Evolutionary conservation across 2,329 filamentous ascomycete genomes (phyloP), one percentile per base, ranked within the genome.

Genomic region (Davidsoniella australis): DNA sequence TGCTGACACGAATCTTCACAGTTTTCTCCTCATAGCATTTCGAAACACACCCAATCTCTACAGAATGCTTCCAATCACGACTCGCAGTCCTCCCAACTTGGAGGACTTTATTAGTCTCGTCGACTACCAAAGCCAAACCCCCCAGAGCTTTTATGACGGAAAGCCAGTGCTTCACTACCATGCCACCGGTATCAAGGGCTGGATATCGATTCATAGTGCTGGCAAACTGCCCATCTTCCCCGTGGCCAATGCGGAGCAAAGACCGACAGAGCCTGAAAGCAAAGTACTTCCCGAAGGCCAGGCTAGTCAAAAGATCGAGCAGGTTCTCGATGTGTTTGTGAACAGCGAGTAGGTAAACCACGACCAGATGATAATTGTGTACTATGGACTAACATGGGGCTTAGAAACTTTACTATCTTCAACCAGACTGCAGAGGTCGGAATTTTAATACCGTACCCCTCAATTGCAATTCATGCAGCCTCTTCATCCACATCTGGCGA

Each of bases 401-500:
- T 9, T 40, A 67, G 60, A 33, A 58, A 57, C 56, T 68, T 88
- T 49, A 76, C 69, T 12, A 62, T 88, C 53, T 87, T 78, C 66
- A 80, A 78, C 55, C 62, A 66, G 10, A 61, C 70, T 3, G 71
- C 68, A 10, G 66, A 69, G 36, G 70, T 66, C 16, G 84, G 83
- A 54, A 64, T 85, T 41, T 71, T 76, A 39, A 82, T 88, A 55
- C 76, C 81, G 0, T 89, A 87, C 62, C 82, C 79, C 2, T 68
- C 75, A 53, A 83, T 89, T 60, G 78, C 78, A 18, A 77, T 88
- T 14, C 83, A 87, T 60, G 84, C 82, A 0, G 75, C 82, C 57
- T 80, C 85, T 63, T 61, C 59, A 45, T 49, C 54, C 54, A 62
- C 65, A 41, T 59, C 65, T 24, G 63, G 66, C 17, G 61, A 64